Base-by-base conservation (phyloP, 768 basidiomycete genomes). In the Neoboletus magnificus region DNA sequence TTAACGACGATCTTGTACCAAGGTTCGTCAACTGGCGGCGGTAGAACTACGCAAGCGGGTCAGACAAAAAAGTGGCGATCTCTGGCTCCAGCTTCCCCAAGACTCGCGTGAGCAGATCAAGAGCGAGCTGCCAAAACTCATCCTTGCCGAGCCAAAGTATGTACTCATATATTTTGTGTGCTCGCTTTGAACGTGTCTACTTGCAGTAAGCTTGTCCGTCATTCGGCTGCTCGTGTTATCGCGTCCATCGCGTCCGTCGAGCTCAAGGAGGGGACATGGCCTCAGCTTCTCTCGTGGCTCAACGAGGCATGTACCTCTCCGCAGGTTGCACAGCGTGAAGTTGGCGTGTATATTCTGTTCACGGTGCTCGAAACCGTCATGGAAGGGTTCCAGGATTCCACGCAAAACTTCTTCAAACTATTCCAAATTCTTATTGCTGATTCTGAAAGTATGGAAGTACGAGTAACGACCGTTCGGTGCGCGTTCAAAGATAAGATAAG, bases 1-100 rank as follows among this genome's bases (percentile, higher is more conserved):
- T 62, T 50, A 37, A 55, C 37, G n/a, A 30, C 37, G 50, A 54
- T 53, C 35, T 45, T 40, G 13, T 48, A 1, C 13, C 25, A 49
- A 99, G 95, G 86, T 98, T 59, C 91, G 94, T 58, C 97, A 99
- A 84, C 82, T 99, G 22, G 92, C 95, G 46, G 94, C 95, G 9
- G 94, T 98, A 52, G 97, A 99, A 75, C 80, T 98, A 70, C 83
- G 96, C 64, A 99, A 99, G 79, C 90, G 96, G 55, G 83, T 98
- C 57, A 71, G 80, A 27, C 82, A 85, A 68, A 87, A 87, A 64
- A 90, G 87, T 62, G 89, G 88, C 48, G 83, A 81, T 68, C 73
- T 95, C 32, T 99, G 97, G 97, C 76, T 83, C 20, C 76, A 82
- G 53, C 79, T 92, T 29, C 73, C 83, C 35, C 80, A 82, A 68